Evolutionary conservation across 1,284 basidiomycete genomes (phyloP), one percentile per base, ranked within the genome.

Genomic region (Kalmanozyma brasiliensis): DNA sequence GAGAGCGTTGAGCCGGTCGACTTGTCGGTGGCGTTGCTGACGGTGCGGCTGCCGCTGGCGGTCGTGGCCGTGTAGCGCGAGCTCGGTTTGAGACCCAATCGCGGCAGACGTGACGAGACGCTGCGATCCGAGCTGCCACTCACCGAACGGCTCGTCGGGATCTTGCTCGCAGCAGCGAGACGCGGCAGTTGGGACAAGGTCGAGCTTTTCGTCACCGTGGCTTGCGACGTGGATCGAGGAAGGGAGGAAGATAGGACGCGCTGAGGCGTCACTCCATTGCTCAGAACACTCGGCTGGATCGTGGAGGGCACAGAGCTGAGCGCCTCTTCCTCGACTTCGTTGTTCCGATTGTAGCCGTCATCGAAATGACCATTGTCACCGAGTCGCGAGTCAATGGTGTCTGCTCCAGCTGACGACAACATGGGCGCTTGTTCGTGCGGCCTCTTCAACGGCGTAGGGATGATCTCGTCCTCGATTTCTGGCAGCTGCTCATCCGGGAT

Each of bases 401-500:
- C 52, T 3, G 16, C 36, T n/a, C n/a, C n/a, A 0, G 38, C 26
- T 20, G 42, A 32, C 23, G 45, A 37, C 22, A 20, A 24, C 14
- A 16, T 26, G 2, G 38, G 19, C 10, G 10, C 45, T 17, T 30
- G 55, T n/a, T 45, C 45, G 20, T 29, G 38, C 29, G 35, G 36
- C 14, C 14, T 41, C n/a, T 14, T 16, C 3, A 13, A 16, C 16
- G 42, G 14, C 2, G 32, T 13, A 35, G 49, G 46, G 11, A 42
- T 20, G 26, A 59, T 38, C 52, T 67, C 64, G 10, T 67, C 52
- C 4, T 49, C 58, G n/a, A 63, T 52, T 38, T 68, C 65, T 5
- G 55, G 52, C 66, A 67, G 23, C 38, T 62, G 48, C 53, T 74
- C 68, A 33, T 74, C 68, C 3, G 60, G 67, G n/a, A 74, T 55